phyloP scores from a whole-genome alignment of 2,329 filamentous ascomycete species.

The Aureobasidium vineae region DNA sequence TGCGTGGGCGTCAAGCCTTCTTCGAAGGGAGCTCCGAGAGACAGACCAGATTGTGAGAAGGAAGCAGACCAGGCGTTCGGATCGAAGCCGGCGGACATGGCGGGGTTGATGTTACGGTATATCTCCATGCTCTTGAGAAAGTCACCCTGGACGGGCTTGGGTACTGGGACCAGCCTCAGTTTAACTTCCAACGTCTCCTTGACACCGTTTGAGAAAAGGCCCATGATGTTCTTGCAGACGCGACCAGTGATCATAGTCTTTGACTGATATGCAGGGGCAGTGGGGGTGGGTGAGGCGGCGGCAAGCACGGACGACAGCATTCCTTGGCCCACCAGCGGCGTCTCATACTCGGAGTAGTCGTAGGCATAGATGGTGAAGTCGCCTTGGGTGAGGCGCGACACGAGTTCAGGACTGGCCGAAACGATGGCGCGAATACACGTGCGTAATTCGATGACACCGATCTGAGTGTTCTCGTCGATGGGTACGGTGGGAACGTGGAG shows the following conservation, averaged over 20 bases:
- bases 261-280: conserved; percentile 58
- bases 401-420: conserved; percentile 77
- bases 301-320: conserved; percentile 84
- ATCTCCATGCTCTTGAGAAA: conserved; percentile 61
- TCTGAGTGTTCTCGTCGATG: conserved; percentile 74
- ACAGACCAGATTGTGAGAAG: conserved; percentile 19
- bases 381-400: conserved; percentile 62
- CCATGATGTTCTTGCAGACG: conserved; percentile 81
- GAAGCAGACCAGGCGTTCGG: conserved; percentile 76
- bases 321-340: conserved; percentile 89
- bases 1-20: conserved; percentile 5
- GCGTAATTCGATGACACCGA: conserved; percentile 84
- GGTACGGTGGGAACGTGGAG: conserved; percentile 76
- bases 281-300: conserved; percentile 56
- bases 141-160: conserved; percentile 61
- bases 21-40: conserved; percentile 26
- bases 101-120: conserved; percentile 58
- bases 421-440: conserved; percentile 83
- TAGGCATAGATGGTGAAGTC: conserved; percentile 98
- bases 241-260: conserved; percentile 80
- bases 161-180: conserved; percentile 77
- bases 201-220: conserved; percentile 76
- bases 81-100: conserved; percentile 62
- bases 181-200: conserved; percentile 92
- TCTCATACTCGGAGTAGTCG: conserved; percentile 94